Evolutionary conservation across 2,329 filamentous ascomycete genomes (phyloP).

Genomic region (Tolypocladium sp.): DNA sequence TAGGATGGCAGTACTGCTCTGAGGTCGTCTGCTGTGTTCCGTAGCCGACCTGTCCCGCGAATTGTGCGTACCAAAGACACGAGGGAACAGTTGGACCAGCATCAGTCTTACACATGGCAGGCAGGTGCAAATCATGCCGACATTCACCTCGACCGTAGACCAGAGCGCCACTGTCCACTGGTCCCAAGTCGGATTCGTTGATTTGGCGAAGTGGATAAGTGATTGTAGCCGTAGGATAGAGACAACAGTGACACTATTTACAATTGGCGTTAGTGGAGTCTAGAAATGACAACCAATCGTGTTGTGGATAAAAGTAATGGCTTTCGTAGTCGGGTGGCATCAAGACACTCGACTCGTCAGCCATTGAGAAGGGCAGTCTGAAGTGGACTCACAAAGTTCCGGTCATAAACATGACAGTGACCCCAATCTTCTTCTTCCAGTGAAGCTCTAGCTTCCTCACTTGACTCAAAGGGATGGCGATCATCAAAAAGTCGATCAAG

Average conservation of each 20-base stretch:
- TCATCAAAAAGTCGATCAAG: constrained; percentile 1
- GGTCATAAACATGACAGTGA: constrained; percentile 2
- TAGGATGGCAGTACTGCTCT: not conserved
- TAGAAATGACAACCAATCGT: no score
- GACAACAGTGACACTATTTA: not conserved
- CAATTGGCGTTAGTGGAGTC: not conserved
- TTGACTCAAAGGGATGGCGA: constrained; percentile 1
- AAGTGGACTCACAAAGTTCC: not conserved
- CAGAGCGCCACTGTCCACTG: not conserved
- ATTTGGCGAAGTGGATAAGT: not conserved
- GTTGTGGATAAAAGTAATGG: no score
- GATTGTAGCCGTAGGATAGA: not conserved
- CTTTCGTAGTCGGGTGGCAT: no score
- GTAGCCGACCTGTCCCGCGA: not conserved
- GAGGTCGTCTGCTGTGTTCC: not conserved
- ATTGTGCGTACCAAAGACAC: not conserved
- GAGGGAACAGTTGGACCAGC: not conserved
- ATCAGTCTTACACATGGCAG: not conserved
- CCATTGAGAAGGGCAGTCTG: not conserved
- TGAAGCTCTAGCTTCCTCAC: constrained; percentile 1
- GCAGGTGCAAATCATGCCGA: not conserved
- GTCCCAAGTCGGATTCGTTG: not conserved
- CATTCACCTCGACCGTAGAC: not conserved
- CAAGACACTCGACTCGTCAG: not conserved
- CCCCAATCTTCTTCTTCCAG: constrained; percentile 4